Conservation (phyloP, 805 yeast genomes). For the Suhomyces xylopsoci region DNA sequence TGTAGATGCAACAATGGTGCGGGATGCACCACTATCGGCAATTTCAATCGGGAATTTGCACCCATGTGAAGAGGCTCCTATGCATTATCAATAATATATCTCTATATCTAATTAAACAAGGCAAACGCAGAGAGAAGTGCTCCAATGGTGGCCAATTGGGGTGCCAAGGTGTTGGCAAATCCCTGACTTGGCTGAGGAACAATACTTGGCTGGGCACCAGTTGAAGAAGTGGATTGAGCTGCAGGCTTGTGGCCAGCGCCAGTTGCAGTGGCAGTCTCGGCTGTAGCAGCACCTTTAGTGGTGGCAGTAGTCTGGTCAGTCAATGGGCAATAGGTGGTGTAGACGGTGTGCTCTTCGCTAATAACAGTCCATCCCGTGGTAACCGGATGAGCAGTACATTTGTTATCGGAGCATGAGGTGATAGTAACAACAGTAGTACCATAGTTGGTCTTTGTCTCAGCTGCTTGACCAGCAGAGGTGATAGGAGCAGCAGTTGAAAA, state of each 20-base stretch:
- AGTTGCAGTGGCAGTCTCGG: not conserved
- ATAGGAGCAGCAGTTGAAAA: not conserved
- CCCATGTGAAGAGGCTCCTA: not conserved
- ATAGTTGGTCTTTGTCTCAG: slow-evolving; percentile 18
- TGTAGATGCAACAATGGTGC: not conserved
- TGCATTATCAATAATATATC: not conserved
- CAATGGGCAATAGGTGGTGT: slow-evolving; percentile 37
- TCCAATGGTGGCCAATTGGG: slow-evolving; percentile 8
- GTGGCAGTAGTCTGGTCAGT: slow-evolving; percentile 4
- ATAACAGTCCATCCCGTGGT: slow-evolving; percentile 38
- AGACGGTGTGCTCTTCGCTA: slow-evolving; percentile 26
- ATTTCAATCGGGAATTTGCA: not conserved
- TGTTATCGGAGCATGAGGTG: slow-evolving; percentile 33
- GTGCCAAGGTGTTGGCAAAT: slow-evolving; percentile 7
- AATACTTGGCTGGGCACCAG: not conserved
- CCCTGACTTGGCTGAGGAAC: not conserved
- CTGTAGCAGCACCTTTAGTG: not conserved
- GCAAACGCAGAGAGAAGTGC: slow-evolving; percentile 11
- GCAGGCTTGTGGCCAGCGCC: not conserved
- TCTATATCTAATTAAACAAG: slow-evolving; percentile 5
- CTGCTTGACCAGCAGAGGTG: slow-evolving; percentile 14
- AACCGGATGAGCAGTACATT: slow-evolving; percentile 20
- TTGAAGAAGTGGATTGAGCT: slow-evolving; percentile 10
- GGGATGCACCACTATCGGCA: not conserved
- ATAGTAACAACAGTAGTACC: slow-evolving; percentile 30